Percentiles rank a stretch among this genome's conserved stretches.
Evolutionary conservation across 2,329 filamentous ascomycete species (phyloP).

Genomic region (Botrytis paeoniae): DNA sequence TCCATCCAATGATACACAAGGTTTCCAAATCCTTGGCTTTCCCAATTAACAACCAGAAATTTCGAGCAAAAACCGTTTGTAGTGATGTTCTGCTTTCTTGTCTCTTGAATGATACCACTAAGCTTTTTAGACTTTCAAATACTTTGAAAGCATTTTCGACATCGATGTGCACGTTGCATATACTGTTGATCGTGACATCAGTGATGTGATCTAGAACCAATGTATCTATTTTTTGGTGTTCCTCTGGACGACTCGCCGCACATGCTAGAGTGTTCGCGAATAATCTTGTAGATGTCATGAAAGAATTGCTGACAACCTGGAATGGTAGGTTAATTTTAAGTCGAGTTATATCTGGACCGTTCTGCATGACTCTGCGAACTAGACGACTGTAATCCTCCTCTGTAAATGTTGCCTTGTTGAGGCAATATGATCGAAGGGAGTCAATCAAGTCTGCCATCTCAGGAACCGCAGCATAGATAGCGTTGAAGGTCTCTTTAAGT

Average conservation of each 20-base stretch:
- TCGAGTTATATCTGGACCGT: constrained; percentile 45
- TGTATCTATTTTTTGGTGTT: constrained; percentile 44
- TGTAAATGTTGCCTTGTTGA: constrained; percentile 49
- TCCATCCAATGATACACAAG: constrained; percentile 47
- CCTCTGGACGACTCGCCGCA: constrained; percentile 45
- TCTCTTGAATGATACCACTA: constrained; percentile 48
- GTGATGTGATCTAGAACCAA: constrained; percentile 51
- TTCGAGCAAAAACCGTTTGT: constrained; percentile 43
- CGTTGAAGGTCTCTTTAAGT: constrained; percentile 46
- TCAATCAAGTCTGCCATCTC: constrained; percentile 47
- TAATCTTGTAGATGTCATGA: constrained; percentile 49
- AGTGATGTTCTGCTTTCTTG: constrained; percentile 42
- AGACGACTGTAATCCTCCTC: constrained; percentile 46
- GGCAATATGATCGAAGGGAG: constrained; percentile 47
- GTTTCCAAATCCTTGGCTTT: constrained; percentile 46
- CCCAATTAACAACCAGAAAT: constrained; percentile 50
- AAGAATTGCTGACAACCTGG: constrained; percentile 47
- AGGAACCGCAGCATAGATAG: constrained; percentile 40
- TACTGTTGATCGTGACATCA: constrained; percentile 46
- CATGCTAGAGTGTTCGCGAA: constrained; percentile 52
- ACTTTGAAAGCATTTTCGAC: constrained; percentile 48
- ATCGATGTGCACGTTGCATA: constrained; percentile 52
- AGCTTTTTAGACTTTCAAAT: constrained; percentile 44
- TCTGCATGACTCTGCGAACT: constrained; percentile 45
- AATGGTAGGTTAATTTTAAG: constrained; percentile 53